phyloP scores from a whole-genome alignment of 805 yeast species.

The Yarrowia phangngaensis region DNA sequence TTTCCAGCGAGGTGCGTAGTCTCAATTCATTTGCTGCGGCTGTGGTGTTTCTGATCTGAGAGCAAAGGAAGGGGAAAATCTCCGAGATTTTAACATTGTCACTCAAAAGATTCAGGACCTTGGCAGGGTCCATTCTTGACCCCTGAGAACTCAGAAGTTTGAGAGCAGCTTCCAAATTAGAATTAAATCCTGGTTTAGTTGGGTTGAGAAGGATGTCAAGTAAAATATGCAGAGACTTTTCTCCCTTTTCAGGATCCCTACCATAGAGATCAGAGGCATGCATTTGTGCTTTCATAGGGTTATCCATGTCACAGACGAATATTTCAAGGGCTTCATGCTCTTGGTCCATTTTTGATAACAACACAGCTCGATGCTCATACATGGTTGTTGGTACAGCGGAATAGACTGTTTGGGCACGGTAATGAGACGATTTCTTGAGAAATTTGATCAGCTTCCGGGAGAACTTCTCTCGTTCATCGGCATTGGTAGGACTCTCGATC shows the following conservation, averaged over 20 bases:
- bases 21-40: slow-evolving; percentile 43
- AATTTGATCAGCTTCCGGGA: slow-evolving; percentile 40
- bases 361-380: slow-evolving; percentile 51
- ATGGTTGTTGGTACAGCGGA: slow-evolving; percentile 12
- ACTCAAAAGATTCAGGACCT: slow-evolving; percentile 54
- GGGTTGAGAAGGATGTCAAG: slow-evolving; percentile 36
- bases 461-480: slow-evolving; percentile 29
- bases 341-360: slow-evolving; percentile 56
- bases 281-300: slow-evolving; percentile 54
- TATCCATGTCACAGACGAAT: slow-evolving; percentile 53
- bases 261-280: slow-evolving; percentile 55
- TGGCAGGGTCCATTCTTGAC: slow-evolving; percentile 45
- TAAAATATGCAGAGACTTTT: slow-evolving; percentile 47
- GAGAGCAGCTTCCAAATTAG: slow-evolving; percentile 43
- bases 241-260: slow-evolving; percentile 43
- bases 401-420: slow-evolving; percentile 40
- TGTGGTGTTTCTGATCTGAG: slow-evolving; percentile 45
- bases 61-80: slow-evolving; percentile 46
- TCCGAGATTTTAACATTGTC: slow-evolving; percentile 44
- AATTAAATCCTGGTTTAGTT: slow-evolving; percentile 21
- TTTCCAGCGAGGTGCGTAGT: slow-evolving; percentile 49
- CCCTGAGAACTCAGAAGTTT: slow-evolving; percentile 47
- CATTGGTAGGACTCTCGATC: slow-evolving; percentile 33
- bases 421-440: slow-evolving; percentile 39
- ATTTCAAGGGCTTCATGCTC: slow-evolving; percentile 53